These are phyloP conservation scores for Tephrocybe sp. DNA, from an alignment of 768 basidiomycete genomes.

Conservation along the genomic window DNA sequence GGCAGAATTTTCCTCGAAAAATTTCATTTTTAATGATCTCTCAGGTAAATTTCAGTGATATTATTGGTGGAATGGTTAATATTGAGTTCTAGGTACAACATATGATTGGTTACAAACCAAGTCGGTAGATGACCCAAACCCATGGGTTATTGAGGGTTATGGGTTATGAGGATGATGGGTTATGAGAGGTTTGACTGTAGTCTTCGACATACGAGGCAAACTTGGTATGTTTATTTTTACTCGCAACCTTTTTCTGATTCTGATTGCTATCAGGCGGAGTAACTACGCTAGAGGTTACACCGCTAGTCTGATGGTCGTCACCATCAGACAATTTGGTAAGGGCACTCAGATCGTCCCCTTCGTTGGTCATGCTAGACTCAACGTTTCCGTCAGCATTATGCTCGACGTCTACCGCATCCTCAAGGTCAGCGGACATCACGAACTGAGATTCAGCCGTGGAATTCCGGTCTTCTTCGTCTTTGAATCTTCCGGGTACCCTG, in stretches of 20 bases:
- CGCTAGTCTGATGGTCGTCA: neutral
- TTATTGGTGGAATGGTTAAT: neutral
- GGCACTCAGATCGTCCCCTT: neutral
- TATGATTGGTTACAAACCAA: neutral
- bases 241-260: no score
- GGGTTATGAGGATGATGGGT: neutral
- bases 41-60: neutral
- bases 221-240: no score
- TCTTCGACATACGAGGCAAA: no score
- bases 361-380: neutral
- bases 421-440: neutral
- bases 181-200: neutral
- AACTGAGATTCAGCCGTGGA: neutral
- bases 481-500: rapidly evolving
- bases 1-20: neutral
- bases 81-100: neutral
- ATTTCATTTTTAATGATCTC: neutral
- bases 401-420: neutral
- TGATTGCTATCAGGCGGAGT: no score
- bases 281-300: no score
- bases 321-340: neutral
- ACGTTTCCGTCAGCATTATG: neutral
- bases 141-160: neutral
- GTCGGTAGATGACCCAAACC: neutral
- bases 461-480: rapidly evolving